Conservation (phyloP, 257 asterid genomes). For the Jaltomata sinuosa region DNA sequence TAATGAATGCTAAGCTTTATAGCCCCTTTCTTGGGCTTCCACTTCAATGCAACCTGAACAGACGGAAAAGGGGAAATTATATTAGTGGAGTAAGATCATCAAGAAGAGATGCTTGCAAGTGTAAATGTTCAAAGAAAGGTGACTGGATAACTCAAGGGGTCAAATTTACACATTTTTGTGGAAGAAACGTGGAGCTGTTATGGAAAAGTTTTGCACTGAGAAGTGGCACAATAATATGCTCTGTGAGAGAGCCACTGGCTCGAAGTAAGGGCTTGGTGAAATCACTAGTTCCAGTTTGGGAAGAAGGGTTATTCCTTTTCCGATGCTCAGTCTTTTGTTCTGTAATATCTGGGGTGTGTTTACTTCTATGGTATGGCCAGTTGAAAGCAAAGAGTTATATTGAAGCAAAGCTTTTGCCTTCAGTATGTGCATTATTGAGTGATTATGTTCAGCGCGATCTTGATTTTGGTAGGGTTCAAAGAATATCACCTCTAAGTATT, state of each 20-base stretch:
- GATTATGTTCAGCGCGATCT: slow-evolving; percentile 71
- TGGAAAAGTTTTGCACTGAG: slow-evolving; percentile 60
- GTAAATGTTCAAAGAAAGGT: slow-evolving; percentile 48
- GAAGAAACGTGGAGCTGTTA: slow-evolving; percentile 48
- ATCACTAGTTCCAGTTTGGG: slow-evolving; percentile 64
- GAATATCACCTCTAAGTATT: slow-evolving; percentile 87
- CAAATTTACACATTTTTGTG: slow-evolving; percentile 51
- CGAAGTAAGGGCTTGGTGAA: slow-evolving; percentile 55
- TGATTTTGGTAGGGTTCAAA: slow-evolving; percentile 84
- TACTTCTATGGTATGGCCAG: slow-evolving; percentile 78
- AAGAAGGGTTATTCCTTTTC: slow-evolving; percentile 77
- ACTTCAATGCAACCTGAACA: slow-evolving; percentile 29
- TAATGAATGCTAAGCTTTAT: slow-evolving; percentile 45
- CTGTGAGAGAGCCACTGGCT: slow-evolving; percentile 59
- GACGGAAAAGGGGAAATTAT: slow-evolving; percentile 21
- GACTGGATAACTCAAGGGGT: slow-evolving; percentile 68
- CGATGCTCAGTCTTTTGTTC: slow-evolving; percentile 73
- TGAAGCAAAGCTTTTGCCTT: slow-evolving; percentile 76
- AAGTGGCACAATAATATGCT: slow-evolving; percentile 50
- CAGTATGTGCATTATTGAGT: slow-evolving; percentile 59
- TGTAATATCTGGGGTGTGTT: slow-evolving; percentile 79
- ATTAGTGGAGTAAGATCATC: slow-evolving; percentile 25
- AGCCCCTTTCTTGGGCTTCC: slow-evolving; percentile 64
- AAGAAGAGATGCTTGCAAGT: slow-evolving; percentile 26
- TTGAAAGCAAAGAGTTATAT: slow-evolving; percentile 65